Conservation (phyloP, 306 rosid genomes). For the Cucumis cinereus region DNA sequence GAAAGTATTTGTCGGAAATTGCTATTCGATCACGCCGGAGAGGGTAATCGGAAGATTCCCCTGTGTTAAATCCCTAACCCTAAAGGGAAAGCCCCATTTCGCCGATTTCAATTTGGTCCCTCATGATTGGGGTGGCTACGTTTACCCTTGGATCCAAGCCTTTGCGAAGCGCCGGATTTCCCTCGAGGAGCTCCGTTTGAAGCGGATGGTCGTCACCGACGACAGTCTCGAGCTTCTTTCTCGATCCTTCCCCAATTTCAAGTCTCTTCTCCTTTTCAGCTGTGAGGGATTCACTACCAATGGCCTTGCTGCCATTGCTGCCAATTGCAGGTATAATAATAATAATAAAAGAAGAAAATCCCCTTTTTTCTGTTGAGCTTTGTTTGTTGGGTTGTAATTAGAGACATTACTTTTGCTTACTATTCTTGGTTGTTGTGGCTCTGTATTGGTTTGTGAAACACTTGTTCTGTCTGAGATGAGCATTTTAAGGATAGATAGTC, state of each 20-base stretch:
- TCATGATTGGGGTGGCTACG: slow-evolving; percentile 68
- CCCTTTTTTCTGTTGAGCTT: neutral
- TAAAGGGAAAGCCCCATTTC: slow-evolving; percentile 94
- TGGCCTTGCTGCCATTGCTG: slow-evolving; percentile 83
- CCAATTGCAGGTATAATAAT: slow-evolving; percentile 59
- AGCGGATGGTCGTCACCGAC: slow-evolving; percentile 87
- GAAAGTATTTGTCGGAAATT: slow-evolving; percentile 74
- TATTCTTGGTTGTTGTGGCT: neutral
- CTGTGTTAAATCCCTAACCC: slow-evolving; percentile 45
- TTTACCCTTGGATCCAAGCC: slow-evolving; percentile 73
- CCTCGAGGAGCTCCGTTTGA: slow-evolving; percentile 73
- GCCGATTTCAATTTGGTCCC: slow-evolving; percentile 96
- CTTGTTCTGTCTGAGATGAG: neutral
- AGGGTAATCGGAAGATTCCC: slow-evolving; percentile 63
- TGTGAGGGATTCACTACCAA: slow-evolving; percentile 91
- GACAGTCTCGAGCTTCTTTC: slow-evolving; percentile 78
- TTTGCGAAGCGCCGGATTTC: slow-evolving; percentile 33
- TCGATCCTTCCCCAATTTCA: slow-evolving; percentile 54
- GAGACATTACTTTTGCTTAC: neutral
- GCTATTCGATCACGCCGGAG: slow-evolving; percentile 73
- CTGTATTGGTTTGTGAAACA: neutral
- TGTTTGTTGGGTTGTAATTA: neutral
- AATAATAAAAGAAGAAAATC: too few species aligned
- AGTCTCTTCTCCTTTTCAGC: slow-evolving; percentile 70
- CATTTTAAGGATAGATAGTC: neutral